These are phyloP conservation scores for Xylariaceae sp. DNA, from an alignment of 2,329 filamentous ascomycete genomes.

Conservation along the genomic window DNA sequence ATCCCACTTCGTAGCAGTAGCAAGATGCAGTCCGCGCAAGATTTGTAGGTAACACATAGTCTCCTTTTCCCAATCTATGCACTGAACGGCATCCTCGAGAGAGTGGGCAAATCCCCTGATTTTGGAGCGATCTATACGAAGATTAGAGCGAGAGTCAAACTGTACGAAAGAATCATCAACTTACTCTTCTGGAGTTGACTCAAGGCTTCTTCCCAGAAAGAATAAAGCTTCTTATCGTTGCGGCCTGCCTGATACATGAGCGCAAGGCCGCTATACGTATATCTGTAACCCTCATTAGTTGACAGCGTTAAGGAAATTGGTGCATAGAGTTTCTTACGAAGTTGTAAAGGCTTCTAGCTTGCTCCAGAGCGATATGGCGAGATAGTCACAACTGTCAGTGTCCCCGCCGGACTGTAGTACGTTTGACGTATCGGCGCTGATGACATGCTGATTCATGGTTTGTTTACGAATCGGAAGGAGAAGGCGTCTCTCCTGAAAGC, in stretches of 20 bases:
- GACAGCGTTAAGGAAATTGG: background rate
- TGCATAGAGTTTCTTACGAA: slow-evolving; percentile 39
- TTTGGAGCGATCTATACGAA: slow-evolving; percentile 22
- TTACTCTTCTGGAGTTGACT: slow-evolving; percentile 33
- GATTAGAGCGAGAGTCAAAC: slow-evolving; percentile 3
- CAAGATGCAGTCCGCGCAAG: slow-evolving; percentile 64
- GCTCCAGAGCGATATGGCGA: slow-evolving; percentile 57
- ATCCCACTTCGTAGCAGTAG: slow-evolving; percentile 65
- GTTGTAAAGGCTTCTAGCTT: slow-evolving; percentile 54
- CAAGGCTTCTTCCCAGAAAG: slow-evolving; percentile 38
- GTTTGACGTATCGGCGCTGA: slow-evolving; percentile 53
- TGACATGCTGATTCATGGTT: slow-evolving; percentile 41
- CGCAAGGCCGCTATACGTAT: slow-evolving; percentile 51
- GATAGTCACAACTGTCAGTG: slow-evolving; percentile 45
- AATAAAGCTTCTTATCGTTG: slow-evolving; percentile 35
- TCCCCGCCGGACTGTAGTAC: slow-evolving; percentile 47
- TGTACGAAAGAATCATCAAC: slow-evolving; percentile 13
- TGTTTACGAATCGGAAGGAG: slow-evolving; percentile 53
- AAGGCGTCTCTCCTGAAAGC: slow-evolving; percentile 44
- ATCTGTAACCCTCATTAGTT: slow-evolving; percentile 35
- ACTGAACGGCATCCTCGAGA: slow-evolving; percentile 52
- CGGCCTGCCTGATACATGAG: slow-evolving; percentile 36
- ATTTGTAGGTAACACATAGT: slow-evolving; percentile 65
- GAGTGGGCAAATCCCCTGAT: slow-evolving; percentile 44
- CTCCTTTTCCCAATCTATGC: slow-evolving; percentile 59